Percentiles rank a stretch among this genome's conserved stretches.
Conservation (phyloP, 106 monocot species). For the Dioscorea alata region DNA sequence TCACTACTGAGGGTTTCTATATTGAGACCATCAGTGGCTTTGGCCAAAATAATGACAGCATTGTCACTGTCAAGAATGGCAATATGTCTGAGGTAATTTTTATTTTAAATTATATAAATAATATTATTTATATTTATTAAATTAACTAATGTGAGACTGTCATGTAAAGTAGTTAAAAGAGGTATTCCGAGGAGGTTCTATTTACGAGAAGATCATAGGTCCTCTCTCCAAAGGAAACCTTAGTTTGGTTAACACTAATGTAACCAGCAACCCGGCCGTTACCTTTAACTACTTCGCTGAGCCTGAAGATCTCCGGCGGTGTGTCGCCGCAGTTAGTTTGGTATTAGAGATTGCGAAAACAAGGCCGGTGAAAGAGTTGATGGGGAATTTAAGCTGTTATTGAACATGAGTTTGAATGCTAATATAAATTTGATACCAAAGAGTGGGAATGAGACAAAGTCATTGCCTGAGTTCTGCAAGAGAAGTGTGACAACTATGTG, state of each 20-base stretch:
- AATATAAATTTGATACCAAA: conserved; percentile 22
- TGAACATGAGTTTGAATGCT: conserved; percentile 14
- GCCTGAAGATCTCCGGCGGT: conserved; percentile 21
- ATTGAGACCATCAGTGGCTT: conserved; percentile 94
- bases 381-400: conserved; percentile 7
- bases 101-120: too few species aligned
- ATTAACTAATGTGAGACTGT: too few species aligned
- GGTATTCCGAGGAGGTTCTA: neutral
- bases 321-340: conserved; percentile 14
- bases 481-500: conserved; percentile 35
- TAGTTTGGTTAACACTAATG: conserved; percentile 9
- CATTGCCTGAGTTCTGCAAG: conserved; percentile 35
- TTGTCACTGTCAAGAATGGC: too few species aligned
- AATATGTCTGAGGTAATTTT: too few species aligned
- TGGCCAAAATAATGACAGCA: neutral
- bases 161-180: too few species aligned
- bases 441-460: conserved; percentile 14
- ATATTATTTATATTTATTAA: too few species aligned
- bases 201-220: conserved; percentile 22
- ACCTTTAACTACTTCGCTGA: conserved; percentile 18
- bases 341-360: conserved; percentile 14
- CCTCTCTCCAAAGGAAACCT: conserved; percentile 25
- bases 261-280: conserved; percentile 18
- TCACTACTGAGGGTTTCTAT: conserved; percentile 73
- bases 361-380: conserved; percentile 7